These are phyloP conservation scores for Calocera viscosa DNA, from an alignment of 768 basidiomycete genomes.

Conservation along the genomic window DNA sequence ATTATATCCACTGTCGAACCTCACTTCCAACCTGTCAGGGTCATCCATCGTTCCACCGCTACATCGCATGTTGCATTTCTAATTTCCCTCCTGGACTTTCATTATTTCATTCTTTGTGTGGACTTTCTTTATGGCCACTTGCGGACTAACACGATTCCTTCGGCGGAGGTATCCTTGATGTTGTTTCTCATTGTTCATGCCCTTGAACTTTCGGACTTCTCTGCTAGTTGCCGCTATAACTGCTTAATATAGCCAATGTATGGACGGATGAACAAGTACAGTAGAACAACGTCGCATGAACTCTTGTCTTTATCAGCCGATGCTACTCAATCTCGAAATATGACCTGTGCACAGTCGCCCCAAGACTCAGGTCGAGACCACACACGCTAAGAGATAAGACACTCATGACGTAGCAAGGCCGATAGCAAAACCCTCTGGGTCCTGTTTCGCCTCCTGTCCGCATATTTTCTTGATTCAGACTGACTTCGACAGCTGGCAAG, in stretches of 20 bases:
- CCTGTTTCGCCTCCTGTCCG: background rate
- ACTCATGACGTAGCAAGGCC: background rate
- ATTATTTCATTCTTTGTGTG: background rate
- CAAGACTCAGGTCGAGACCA: no score
- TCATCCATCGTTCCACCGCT: background rate
- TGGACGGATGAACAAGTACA: background rate
- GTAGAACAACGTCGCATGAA: background rate
- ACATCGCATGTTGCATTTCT: background rate
- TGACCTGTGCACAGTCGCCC: no score
- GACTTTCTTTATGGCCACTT: background rate
- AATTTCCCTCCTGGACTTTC: background rate
- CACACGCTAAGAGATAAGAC: background rate
- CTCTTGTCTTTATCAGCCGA: no score
- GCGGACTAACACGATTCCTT: background rate
- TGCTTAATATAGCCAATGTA: slow-evolving; percentile 3
- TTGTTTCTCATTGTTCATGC: background rate
- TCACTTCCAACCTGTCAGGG: background rate
- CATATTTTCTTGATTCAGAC: no score
- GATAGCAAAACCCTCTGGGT: background rate
- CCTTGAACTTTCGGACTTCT: background rate
- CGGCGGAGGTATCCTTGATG: background rate
- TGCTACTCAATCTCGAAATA: no score
- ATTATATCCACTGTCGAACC: background rate
- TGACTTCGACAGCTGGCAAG: no score
- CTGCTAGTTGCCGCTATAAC: background rate